A percentile compares a stretch with the other conserved stretches of the same genome.
These are phyloP conservation scores for Neocatenulostroma microsporum DNA, from an alignment of 2,329 filamentous ascomycete species.

Conservation along the genomic window DNA sequence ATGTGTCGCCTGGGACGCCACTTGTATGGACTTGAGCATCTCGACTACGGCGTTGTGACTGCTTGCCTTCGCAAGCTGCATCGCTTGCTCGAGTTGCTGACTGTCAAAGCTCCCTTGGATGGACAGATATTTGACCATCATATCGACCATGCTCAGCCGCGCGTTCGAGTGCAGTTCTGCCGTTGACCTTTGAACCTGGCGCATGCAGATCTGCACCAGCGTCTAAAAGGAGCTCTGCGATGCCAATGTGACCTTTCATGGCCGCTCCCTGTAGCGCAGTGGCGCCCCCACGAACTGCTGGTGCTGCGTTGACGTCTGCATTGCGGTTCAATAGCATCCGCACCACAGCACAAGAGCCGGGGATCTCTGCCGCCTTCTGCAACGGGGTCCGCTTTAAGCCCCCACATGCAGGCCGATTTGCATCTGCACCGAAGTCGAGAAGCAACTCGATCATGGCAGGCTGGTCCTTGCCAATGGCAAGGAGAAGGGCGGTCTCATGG, in stretches of 20 bases:
- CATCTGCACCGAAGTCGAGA: not conserved
- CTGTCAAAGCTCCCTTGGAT: not conserved
- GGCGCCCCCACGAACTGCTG: not conserved
- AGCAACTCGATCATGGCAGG: not conserved
- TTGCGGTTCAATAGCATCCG: not conserved
- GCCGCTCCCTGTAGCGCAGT: not conserved
- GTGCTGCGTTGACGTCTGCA: not conserved
- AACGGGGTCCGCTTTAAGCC: not conserved
- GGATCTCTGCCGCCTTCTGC: conserved; percentile 1
- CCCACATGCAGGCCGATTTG: not conserved
- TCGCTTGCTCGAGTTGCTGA: not conserved
- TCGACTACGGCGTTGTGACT: conserved; percentile 1
- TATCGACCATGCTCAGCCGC: not conserved
- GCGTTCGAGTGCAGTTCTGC: not conserved
- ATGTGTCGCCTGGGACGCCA: not conserved
- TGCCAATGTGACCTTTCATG: not conserved
- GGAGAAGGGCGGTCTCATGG: not conserved
- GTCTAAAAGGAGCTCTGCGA: not conserved
- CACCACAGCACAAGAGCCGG: not conserved
- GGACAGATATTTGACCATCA: not conserved
- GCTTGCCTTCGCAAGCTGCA: not conserved
- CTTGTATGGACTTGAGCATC: not conserved
- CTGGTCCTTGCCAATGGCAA: not conserved
- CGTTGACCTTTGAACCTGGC: not conserved
- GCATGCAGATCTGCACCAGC: not conserved